A percentile compares a stretch with the other conserved stretches of the same genome.
phyloP scores from a whole-genome alignment of 1,139 yeast genomes.

The Candida sojae region DNA sequence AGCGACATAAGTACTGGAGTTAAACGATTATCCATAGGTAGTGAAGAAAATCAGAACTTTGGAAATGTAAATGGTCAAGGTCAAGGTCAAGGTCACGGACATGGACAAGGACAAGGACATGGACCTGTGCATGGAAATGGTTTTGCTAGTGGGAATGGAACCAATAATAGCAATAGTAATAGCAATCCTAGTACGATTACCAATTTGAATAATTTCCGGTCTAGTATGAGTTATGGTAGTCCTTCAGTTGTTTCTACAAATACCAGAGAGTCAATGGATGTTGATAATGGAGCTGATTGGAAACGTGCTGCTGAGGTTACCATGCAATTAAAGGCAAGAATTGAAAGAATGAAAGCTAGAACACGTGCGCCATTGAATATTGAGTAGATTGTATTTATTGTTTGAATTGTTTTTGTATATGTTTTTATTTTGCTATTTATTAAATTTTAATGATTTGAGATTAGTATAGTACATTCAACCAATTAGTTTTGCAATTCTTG shows the following conservation, averaged over 20 bases:
- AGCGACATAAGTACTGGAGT: conserved; percentile 49
- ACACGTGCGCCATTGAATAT: conserved; percentile 13
- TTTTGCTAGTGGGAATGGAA: conserved; percentile 3
- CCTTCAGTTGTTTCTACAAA: conserved; percentile 1
- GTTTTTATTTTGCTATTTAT: background rate
- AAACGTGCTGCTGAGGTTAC: conserved; percentile 89
- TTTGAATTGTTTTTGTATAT: background rate
- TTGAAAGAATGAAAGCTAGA: conserved; percentile 81
- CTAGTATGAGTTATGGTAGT: conserved; percentile 3
- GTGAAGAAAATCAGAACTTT: conserved; percentile 18
- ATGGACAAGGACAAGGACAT: background rate
- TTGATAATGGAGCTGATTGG: conserved; percentile 72
- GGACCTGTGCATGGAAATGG: background rate
- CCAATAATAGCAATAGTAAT: conserved; percentile 1
- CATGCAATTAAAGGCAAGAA: conserved; percentile 78
- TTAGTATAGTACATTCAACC: too few relatives aligned
- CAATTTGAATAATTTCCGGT: background rate
- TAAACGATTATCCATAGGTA: conserved; percentile 46
- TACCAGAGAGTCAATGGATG: conserved; percentile 15
- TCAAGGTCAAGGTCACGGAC: background rate
- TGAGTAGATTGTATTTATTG: conserved; percentile 2
- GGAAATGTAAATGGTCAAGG: background rate
- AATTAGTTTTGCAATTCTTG: background rate
- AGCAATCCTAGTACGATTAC: background rate
- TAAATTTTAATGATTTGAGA: background rate